Evolutionary conservation across 495 filamentous ascomycete genomes (phyloP), one percentile per base, ranked within the genome.

Genomic region (Bacidia gigantensis): DNA sequence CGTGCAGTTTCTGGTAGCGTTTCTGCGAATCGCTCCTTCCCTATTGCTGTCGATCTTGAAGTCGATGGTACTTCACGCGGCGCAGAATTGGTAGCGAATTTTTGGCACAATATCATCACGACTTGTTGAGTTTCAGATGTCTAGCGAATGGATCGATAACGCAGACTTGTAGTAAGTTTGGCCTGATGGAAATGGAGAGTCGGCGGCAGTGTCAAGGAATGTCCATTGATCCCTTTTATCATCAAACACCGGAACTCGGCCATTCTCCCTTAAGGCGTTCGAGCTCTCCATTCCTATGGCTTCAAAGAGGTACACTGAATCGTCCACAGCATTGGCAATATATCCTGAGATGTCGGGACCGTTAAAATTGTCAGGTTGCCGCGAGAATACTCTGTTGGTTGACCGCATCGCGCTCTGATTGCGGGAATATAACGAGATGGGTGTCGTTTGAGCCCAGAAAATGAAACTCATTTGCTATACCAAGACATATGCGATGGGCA

Each of bases 391-490:
- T 14, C 20, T 53, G 50, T 26, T 62, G 57, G 43, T 59, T 54
- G 21, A 54, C 55, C 14, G 59, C 51, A 9, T 56, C 53, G 25
- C 52, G 26, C 11, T 40, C 44, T 11, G 60, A 57, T 5, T 51
- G 56, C 9, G 57, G 51, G 18, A 62, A 62, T 0, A 73, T 74
- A 43, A 92, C 60, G 29, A 79, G 66, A 60, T 89, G 80, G 61
- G 89, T 76, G 55, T 77, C 73, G 59, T 85, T 85, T 62, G 86
- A 82, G 26, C 78, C 67, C 11, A 80, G 78, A 60, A 60, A 67
- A 51, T 58, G 71, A 42, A 59, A 73, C 53, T 56, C 59, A 52
- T 64, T 58, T 58, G 67, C 71, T 46, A 69, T 61, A 5, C 75
- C 70, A 65, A 73, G n/a, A 70, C 54, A 18, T 69, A 89, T 14